Conservation (phyloP, 192 early-diverging fungal species). For the Backusella mclennaniae region DNA sequence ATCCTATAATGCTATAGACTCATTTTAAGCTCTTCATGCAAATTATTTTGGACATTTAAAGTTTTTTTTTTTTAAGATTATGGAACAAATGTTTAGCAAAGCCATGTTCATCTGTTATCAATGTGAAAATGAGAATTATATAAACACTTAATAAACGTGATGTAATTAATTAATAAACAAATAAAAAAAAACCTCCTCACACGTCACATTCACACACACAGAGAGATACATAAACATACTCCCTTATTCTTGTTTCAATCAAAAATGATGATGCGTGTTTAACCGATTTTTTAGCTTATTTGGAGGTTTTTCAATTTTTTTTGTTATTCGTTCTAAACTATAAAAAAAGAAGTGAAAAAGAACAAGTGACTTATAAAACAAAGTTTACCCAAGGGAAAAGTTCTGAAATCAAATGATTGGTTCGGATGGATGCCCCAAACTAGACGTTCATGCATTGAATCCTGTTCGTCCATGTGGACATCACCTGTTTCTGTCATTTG, state of each 20-base stretch:
- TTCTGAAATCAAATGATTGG: background rate
- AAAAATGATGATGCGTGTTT: background rate
- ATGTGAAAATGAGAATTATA: background rate
- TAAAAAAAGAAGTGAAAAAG: background rate
- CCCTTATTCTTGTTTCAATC: background rate
- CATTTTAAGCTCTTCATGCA: background rate
- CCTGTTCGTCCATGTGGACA: background rate
- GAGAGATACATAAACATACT: background rate
- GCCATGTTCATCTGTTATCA: background rate
- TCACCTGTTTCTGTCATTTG: slow-evolving; percentile 1
- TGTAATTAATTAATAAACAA: background rate
- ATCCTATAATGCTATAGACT: background rate
- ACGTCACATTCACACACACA: background rate
- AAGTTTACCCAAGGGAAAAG: background rate
- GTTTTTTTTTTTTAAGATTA: slow-evolving; percentile 4
- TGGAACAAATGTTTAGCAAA: background rate
- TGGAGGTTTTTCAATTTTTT: background rate
- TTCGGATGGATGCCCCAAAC: background rate
- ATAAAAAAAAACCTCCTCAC: background rate
- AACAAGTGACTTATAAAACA: background rate
- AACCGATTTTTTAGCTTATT: background rate
- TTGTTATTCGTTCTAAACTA: background rate
- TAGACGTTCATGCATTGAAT: background rate
- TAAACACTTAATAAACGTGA: background rate
- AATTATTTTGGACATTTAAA: background rate